Percentiles rank a stretch among this genome's conserved stretches.
Evolutionary conservation across 495 filamentous ascomycete species (phyloP).

Genomic region (Penicillium bialowiezense): DNA sequence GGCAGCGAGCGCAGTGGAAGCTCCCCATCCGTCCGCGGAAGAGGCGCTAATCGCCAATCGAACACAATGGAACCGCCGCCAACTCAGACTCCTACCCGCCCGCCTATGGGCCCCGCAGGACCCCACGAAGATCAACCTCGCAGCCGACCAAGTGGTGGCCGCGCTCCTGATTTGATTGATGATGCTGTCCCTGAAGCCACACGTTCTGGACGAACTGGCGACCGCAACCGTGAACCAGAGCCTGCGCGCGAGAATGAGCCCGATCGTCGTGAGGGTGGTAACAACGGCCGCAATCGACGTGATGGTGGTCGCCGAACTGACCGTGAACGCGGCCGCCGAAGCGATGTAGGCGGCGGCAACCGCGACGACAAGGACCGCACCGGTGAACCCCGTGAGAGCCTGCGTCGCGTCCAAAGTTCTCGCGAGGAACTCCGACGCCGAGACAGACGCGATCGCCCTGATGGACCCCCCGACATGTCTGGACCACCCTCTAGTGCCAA

Average conservation of each 20-base stretch:
- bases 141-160: constrained; percentile 20
- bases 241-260: constrained; percentile 24
- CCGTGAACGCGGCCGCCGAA: constrained; percentile 41
- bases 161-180: constrained; percentile 28
- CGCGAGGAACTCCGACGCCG: constrained; percentile 44
- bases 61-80: constrained; percentile 23
- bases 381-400: constrained; percentile 29
- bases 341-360: constrained; percentile 27
- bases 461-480: constrained; percentile 15
- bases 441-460: constrained; percentile 37
- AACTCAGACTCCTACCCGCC: constrained; percentile 26
- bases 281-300: constrained; percentile 23
- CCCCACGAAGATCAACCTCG: constrained; percentile 25
- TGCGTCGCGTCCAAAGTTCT: constrained; percentile 32
- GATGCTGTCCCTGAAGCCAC: constrained; percentile 31
- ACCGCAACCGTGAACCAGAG: constrained; percentile 23
- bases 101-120: constrained; percentile 24
- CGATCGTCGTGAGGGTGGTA: constrained; percentile 29
- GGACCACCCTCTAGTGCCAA: constrained; percentile 13
- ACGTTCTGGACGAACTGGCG: constrained; percentile 22
- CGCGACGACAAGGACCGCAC: constrained; percentile 34
- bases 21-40: constrained; percentile 36
- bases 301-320: constrained; percentile 33
- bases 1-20: constrained; percentile 31
- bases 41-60: constrained; percentile 36